Percentiles rank a stretch among this genome's conserved stretches.
Conservation (phyloP, 257 asterid species). For the Solanum gracilifrons region DNA sequence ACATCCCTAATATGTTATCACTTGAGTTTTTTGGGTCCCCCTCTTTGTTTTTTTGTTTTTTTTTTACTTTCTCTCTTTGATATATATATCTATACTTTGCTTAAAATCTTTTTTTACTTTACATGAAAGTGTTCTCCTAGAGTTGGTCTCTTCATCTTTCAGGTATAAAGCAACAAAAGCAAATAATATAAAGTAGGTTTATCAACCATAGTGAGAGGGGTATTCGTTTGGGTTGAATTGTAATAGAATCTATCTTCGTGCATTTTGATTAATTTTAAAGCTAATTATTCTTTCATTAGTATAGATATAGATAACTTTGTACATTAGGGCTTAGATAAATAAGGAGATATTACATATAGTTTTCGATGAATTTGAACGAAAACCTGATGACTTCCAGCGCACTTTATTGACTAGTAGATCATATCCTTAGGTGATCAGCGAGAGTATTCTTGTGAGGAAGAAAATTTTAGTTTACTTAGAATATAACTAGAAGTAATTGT, state of each 20-base stretch:
- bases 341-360: background rate
- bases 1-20: slow-evolving; percentile 17
- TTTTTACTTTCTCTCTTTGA: background rate
- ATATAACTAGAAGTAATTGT: background rate
- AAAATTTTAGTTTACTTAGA: background rate
- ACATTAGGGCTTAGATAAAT: rapidly evolving
- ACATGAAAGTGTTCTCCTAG: slow-evolving; percentile 6
- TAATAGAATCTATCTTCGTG: background rate
- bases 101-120: slow-evolving; percentile 10
- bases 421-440: background rate
- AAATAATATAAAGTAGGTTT: background rate
- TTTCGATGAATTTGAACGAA: background rate
- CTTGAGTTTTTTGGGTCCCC: slow-evolving; percentile 2
- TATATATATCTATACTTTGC: background rate
- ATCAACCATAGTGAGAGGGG: background rate
- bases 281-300: rapidly evolving
- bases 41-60: background rate
- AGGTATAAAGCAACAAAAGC: slow-evolving; percentile 6
- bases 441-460: background rate
- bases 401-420: background rate
- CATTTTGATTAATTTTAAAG: background rate
- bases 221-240: background rate
- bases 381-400: background rate
- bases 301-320: background rate
- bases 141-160: background rate